A percentile compares a stretch with the other conserved stretches of the same genome.
phyloP scores from a whole-genome alignment of 2,329 filamentous ascomycete species.

The Lasiodiplodia sp. region DNA sequence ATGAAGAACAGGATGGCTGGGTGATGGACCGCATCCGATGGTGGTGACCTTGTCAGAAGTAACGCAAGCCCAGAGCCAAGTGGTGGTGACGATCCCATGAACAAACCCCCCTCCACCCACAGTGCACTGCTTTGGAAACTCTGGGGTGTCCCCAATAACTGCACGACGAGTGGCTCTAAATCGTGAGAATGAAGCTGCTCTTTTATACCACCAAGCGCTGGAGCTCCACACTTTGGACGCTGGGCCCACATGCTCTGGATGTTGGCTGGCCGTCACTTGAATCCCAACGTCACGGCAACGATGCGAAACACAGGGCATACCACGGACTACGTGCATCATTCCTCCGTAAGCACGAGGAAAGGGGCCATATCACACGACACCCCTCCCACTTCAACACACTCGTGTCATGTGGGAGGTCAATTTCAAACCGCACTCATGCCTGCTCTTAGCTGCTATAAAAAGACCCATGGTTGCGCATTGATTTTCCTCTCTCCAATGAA shows the following conservation, averaged over 20 bases:
- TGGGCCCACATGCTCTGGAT: no score
- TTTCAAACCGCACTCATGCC: no score
- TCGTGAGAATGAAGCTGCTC: background rate
- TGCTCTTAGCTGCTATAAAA: no score
- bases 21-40: background rate
- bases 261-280: background rate
- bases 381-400: no score
- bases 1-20: background rate
- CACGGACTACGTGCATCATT: no score
- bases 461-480: no score
- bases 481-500: no score
- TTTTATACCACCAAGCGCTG: background rate
- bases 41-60: background rate
- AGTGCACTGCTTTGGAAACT: no score
- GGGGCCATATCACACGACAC: background rate
- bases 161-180: background rate
- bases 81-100: no score
- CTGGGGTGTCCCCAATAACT: background rate
- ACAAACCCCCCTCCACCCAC: no score
- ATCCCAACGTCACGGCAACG: background rate
- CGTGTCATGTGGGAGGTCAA: no score
- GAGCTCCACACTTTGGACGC: background rate
- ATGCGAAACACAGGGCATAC: background rate
- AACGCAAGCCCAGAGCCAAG: background rate
- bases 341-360: background rate